Evolutionary conservation across 768 basidiomycete species (phyloP).

Genomic region (Trametes punicea): DNA sequence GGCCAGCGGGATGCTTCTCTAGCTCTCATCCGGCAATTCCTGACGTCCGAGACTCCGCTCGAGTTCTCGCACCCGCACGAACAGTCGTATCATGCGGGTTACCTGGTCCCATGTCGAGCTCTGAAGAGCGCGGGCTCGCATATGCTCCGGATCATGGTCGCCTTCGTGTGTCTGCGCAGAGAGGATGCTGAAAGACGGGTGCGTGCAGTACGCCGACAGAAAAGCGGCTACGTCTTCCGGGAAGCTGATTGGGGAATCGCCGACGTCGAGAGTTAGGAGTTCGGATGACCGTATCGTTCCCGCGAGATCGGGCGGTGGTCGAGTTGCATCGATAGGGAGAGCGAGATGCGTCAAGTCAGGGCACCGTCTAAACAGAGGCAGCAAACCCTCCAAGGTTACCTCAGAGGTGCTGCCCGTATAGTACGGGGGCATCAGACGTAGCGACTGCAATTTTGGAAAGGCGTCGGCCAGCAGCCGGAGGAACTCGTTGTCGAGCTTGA

Average conservation of each 20-base stretch:
- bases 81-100: slow-evolving; percentile 6
- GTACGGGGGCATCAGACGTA: slow-evolving; percentile 17
- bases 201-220: slow-evolving; percentile 17
- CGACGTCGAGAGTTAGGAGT: slow-evolving; percentile 16
- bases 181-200: slow-evolving; percentile 9
- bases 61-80: slow-evolving; percentile 4
- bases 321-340: slow-evolving; percentile 14
- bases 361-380: slow-evolving; percentile 12
- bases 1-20: too few species aligned
- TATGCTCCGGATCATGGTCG: slow-evolving; percentile 9
- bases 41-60: too few species aligned
- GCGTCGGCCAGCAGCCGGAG: slow-evolving; percentile 13
- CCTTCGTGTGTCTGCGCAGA: slow-evolving; percentile 5
- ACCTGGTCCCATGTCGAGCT: slow-evolving; percentile 12
- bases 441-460: slow-evolving; percentile 16
- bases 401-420: slow-evolving; percentile 12
- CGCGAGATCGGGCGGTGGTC: background rate
- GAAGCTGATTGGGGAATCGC: slow-evolving; percentile 12
- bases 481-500: slow-evolving; percentile 12
- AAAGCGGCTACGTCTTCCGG: slow-evolving; percentile 16
- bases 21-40: too few species aligned
- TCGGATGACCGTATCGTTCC: background rate
- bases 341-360: slow-evolving; percentile 13
- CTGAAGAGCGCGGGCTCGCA: slow-evolving; percentile 8
- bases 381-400: slow-evolving; percentile 17